Percentiles rank a stretch among this genome's conserved stretches.
Conservation (phyloP, 306 rosid genomes). For the Corylus americana region DNA sequence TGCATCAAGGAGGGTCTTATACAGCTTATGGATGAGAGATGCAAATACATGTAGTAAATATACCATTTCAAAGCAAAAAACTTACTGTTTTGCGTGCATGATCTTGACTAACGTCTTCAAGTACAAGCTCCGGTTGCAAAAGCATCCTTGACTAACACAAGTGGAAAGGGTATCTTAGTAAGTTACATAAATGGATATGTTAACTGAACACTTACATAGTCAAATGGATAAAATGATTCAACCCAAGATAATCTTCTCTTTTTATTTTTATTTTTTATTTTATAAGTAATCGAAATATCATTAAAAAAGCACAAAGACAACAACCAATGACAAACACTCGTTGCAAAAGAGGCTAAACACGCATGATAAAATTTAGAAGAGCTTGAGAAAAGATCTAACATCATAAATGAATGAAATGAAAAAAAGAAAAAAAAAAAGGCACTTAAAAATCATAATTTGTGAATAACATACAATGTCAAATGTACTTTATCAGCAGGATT, state of each 20-base stretch:
- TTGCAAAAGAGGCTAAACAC: neutral
- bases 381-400: neutral
- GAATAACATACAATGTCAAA: neutral
- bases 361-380: neutral
- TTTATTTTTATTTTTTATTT: too few relatives aligned
- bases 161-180: neutral
- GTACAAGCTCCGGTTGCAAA: slow-evolving; percentile 86
- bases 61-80: neutral
- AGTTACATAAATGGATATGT: neutral
- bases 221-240: neutral
- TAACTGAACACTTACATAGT: neutral
- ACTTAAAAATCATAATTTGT: neutral
- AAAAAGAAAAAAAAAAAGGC: too few relatives aligned
- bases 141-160: slow-evolving; percentile 79
- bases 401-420: neutral
- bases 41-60: neutral
- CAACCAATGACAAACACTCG: neutral
- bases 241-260: neutral
- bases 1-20: too few relatives aligned
- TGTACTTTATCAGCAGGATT: neutral
- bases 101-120: slow-evolving; percentile 97
- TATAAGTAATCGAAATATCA: too few relatives aligned
- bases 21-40: too few relatives aligned
- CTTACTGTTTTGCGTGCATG: slow-evolving; percentile 96
- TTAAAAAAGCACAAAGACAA: too few relatives aligned